Evolutionary conservation across 2,329 filamentous ascomycete genomes (phyloP), one percentile per base, ranked within the genome.

Genomic region (Cytospora piceae): DNA sequence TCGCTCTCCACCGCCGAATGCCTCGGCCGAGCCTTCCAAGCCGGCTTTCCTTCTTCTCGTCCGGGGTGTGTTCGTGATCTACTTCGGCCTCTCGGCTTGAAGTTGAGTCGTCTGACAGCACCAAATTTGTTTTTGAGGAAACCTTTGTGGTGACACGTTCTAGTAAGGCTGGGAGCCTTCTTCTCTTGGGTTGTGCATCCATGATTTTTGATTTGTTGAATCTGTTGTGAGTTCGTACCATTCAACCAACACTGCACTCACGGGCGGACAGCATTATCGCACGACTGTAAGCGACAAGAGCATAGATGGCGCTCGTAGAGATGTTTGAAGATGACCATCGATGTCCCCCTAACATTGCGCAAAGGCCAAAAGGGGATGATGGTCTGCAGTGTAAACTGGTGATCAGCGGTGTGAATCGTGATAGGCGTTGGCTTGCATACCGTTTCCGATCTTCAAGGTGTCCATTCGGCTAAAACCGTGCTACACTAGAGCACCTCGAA

Each of bases 161-260:
- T 31, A 63, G 31, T 6, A 63, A 63, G 61, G 61, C 61, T 34
- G 39, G 55, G 6, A 63, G 61, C 61, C 61, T 51, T n/a, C 22
- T 11, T 24, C 46, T 57, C 9, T 37, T 31, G 22, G 46, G 39
- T 27, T 42, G 11, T 12, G 61, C n/a, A 37, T 63, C 61, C 61
- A 63, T 63, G n/a, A 39, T 63, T 22, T 29, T 5, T 5, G 5
- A 20, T 14, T 4, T 22, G 8, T 17, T 7, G 20, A 46, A 20
- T 14, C 5, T 1, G 8, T 39, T n/a, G 39, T 22, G n/a, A 49
- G 46, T 22, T 20, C 4, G 3, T 12, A 14, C 2, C 17, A 9
- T 24, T 49, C n/a, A 22, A 49, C 11, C n/a, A 20, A 24, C n/a
- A 5, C 46, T 49, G 46, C 46, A 20, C 46, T 49, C n/a, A 4